Evolutionary conservation across 139 green algal species (phyloP), one percentile per base, ranked within the genome.

Genomic region (Volvox reticuliferus): DNA sequence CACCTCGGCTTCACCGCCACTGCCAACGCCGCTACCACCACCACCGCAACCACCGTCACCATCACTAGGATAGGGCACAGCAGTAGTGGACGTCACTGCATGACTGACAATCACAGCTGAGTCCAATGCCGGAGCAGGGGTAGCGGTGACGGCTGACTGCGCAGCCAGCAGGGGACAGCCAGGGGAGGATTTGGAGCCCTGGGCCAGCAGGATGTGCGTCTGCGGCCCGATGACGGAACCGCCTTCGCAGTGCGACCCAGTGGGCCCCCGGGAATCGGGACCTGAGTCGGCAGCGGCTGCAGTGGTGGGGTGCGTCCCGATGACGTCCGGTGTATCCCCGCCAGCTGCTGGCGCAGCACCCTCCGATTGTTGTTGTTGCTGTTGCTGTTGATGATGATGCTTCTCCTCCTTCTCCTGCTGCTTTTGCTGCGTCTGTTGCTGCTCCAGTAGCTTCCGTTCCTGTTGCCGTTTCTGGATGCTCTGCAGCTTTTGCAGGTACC

Each of bases 401-500:
- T 79, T 90, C 85, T 88, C 80, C 50, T 81, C 69, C 32, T 63
- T 36, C 73, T 20, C 92, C 88, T 82, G 81, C 44, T 71, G 37
- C 69, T 79, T 71, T 44, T 33, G 20, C 62, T 44, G 68, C 71
- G 55, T 30, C 79, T 65, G 33, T 79, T 33, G 61, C 62, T 44
- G 68, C 71, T 67, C 36, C 79, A 50, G 33, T 79, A n/a, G 61
- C 24, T 17, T 62, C 77, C 44, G 81, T 82, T 79, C 91, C 85
- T 88, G 85, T 55, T 81, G 77, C 37, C 62, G 78, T 26, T 61
- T 24, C 44, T 69, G 61, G 69, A 73, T 63, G 37, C 78, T 37
- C 35, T 92, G 84, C 3, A 97, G 91, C 36, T 86, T 90, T 9
- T 90, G 80, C n/a, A 99, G 94, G 94, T 99, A 99, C 73, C 96